Percentiles rank a stretch among this genome's conserved stretches.
phyloP scores from a whole-genome alignment of 192 early-diverging fungal species.

The Podila minutissima region DNA sequence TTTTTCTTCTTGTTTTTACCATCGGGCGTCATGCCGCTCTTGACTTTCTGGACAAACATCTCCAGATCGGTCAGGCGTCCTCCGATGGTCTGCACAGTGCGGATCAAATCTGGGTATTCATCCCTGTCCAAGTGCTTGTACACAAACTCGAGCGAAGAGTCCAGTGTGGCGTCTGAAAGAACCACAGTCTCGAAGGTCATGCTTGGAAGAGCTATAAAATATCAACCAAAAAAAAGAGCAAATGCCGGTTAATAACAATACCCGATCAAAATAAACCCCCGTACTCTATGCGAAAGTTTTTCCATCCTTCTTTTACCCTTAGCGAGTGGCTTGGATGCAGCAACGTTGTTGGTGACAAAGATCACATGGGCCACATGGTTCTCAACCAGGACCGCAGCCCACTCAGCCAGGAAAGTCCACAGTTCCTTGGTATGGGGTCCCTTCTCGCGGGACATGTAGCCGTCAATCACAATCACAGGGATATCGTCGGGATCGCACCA shows the following conservation, averaged over 20 bases:
- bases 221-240: background rate
- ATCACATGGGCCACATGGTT: slow-evolving; percentile 93
- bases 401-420: slow-evolving; percentile 85
- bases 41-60: slow-evolving; percentile 89
- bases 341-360: slow-evolving; percentile 81
- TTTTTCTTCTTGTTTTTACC: slow-evolving; percentile 50
- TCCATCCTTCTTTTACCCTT: slow-evolving; percentile 57
- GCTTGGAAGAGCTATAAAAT: slow-evolving; percentile 66
- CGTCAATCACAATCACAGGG: slow-evolving; percentile 92
- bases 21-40: slow-evolving; percentile 67
- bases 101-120: slow-evolving; percentile 46
- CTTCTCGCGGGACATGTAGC: slow-evolving; percentile 82
- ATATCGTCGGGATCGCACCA: slow-evolving; percentile 64
- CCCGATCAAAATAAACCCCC: too few relatives aligned
- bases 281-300: too few relatives aligned
- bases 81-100: slow-evolving; percentile 77
- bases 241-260: too few relatives aligned
- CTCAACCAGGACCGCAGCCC: slow-evolving; percentile 85
- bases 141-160: slow-evolving; percentile 70
- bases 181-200: slow-evolving; percentile 73
- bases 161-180: slow-evolving; percentile 76
- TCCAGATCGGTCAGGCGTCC: slow-evolving; percentile 93
- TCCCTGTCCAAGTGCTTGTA: slow-evolving; percentile 53
- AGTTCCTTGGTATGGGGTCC: slow-evolving; percentile 63
- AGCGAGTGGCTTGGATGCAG: slow-evolving; percentile 71